Conservation (phyloP, 257 asterid species). For the Capsicum rhomboideum region DNA sequence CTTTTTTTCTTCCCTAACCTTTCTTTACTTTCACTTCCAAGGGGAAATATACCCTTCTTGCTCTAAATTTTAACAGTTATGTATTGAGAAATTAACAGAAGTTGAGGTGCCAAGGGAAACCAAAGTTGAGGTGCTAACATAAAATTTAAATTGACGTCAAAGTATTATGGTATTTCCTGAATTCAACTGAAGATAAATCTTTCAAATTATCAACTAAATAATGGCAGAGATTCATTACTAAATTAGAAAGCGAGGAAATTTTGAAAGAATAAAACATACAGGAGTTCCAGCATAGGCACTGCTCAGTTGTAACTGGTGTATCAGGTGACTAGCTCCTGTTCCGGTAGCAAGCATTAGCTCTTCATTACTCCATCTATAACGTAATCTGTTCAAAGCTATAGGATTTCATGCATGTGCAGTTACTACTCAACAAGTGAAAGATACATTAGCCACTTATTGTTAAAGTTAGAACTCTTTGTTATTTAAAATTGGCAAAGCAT, state of each 20-base stretch:
- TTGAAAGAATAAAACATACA: constrained; percentile 30
- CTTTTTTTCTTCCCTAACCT: background rate
- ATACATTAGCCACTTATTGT: background rate
- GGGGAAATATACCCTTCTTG: background rate
- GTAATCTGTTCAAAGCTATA: constrained; percentile 12
- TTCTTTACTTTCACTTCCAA: background rate
- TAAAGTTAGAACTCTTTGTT: background rate
- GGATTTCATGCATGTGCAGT: background rate
- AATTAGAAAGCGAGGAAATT: background rate
- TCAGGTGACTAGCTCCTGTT: constrained; percentile 32
- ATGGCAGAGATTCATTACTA: background rate
- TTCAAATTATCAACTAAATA: background rate
- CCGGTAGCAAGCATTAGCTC: constrained; percentile 83
- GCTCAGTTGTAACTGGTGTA: constrained; percentile 46
- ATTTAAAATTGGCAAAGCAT: background rate
- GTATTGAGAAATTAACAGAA: background rate
- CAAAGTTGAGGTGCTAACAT: background rate
- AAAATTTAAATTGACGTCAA: background rate
- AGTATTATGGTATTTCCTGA: background rate
- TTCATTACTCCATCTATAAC: constrained; percentile 58
- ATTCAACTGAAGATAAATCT: background rate
- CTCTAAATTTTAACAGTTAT: background rate
- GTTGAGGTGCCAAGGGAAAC: background rate
- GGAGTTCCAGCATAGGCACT: constrained; percentile 73
- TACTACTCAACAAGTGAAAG: background rate